Evolutionary conservation across 139 green algal species (phyloP).

Genomic region (Chlorokybus atmophyticus): DNA sequence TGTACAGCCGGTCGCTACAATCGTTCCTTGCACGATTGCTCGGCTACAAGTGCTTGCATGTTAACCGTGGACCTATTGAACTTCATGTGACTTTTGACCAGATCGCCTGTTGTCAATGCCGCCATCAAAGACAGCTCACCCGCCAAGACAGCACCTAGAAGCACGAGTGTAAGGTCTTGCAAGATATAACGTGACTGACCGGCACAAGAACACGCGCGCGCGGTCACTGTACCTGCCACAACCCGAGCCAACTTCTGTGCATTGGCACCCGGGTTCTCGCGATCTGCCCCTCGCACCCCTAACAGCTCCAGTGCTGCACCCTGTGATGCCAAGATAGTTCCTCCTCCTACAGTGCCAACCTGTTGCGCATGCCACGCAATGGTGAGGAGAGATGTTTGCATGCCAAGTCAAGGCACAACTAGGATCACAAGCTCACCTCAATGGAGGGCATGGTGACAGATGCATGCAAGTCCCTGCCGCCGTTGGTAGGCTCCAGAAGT

Average conservation of each 20-base stretch:
- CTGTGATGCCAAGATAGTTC: slow-evolving; percentile 17
- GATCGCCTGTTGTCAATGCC: slow-evolving; percentile 20
- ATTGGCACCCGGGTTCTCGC: slow-evolving; percentile 9
- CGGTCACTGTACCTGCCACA: slow-evolving; percentile 15
- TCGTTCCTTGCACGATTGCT: too few relatives aligned
- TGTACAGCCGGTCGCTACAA: too few relatives aligned
- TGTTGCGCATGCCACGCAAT: too few relatives aligned
- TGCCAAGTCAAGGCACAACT: too few relatives aligned
- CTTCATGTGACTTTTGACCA: slow-evolving; percentile 27
- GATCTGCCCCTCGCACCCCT: slow-evolving; percentile 12
- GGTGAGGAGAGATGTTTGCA: too few relatives aligned
- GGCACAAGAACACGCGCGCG: too few relatives aligned
- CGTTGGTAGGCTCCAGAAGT: slow-evolving; percentile 17
- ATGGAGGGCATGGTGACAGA: slow-evolving; percentile 25
- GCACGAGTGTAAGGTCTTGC: too few relatives aligned
- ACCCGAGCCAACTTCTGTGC: slow-evolving; percentile 16
- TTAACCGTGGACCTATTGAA: slow-evolving; percentile 20
- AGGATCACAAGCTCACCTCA: too few relatives aligned
- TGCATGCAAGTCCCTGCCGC: slow-evolving; percentile 11
- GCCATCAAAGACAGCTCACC: slow-evolving; percentile 23
- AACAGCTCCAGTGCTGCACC: slow-evolving; percentile 15
- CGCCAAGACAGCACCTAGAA: slow-evolving; percentile 18
- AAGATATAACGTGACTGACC: too few relatives aligned
- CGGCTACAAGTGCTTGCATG: too few relatives aligned
- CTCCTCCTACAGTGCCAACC: slow-evolving; percentile 22